Evolutionary conservation across 768 basidiomycete genomes (phyloP).

Genomic region (Boletus rubropictus): DNA sequence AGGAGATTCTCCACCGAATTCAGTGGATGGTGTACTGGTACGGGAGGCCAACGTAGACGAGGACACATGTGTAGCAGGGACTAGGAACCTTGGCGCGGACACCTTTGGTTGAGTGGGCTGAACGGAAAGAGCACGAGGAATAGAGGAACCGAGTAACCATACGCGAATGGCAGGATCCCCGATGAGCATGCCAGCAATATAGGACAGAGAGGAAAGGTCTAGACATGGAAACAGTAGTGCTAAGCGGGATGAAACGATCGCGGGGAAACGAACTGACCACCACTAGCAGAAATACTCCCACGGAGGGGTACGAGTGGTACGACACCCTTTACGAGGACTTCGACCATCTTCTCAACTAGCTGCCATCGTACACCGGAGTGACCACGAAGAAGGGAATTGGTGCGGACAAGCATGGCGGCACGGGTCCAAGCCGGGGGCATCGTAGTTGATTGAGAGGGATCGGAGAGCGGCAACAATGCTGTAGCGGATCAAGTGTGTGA

Average conservation of each 20-base stretch:
- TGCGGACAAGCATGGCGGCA: conserved; percentile 79
- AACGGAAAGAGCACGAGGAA: conserved; percentile 1
- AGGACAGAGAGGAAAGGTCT: conserved; percentile 78
- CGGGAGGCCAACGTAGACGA: conserved; percentile 14
- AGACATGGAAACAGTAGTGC: not conserved
- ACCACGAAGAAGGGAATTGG: conserved; percentile 84
- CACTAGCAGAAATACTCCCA: conserved; percentile 78
- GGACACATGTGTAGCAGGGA: not conserved
- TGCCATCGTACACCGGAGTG: conserved; percentile 84
- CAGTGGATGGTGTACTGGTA: conserved; percentile 14
- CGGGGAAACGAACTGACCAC: conserved; percentile 42
- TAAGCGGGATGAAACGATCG: conserved; percentile 2
- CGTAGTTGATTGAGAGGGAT: conserved; percentile 57
- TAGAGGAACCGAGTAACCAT: conserved; percentile 39
- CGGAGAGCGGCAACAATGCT: conserved; percentile 55
- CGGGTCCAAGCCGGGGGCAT: conserved; percentile 90
- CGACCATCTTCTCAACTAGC: conserved; percentile 72
- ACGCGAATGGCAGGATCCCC: conserved; percentile 78
- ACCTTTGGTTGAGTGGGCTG: conserved; percentile 8
- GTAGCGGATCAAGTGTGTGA: not conserved
- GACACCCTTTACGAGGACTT: conserved; percentile 64
- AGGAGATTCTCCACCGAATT: conserved; percentile 40
- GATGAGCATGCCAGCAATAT: conserved; percentile 74
- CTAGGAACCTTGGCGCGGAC: conserved; percentile 12
- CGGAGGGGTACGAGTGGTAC: conserved; percentile 78